A percentile compares a stretch with the other conserved stretches of the same genome.
Conservation (phyloP, 768 basidiomycete genomes). For the Amanita rubescens region DNA sequence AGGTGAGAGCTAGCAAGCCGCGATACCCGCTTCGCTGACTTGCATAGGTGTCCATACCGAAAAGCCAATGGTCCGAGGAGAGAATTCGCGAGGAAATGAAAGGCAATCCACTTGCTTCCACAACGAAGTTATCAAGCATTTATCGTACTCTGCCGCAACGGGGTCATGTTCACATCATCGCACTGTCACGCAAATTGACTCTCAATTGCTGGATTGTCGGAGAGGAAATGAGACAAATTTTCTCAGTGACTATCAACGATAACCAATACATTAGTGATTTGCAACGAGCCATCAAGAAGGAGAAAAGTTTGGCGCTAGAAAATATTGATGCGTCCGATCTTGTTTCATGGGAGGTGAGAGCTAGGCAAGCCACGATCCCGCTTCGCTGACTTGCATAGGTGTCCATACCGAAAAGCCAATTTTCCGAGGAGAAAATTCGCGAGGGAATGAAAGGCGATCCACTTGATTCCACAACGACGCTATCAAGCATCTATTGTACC, state of each 20-base stretch:
- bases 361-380: background rate
- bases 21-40: background rate
- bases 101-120: too few relatives aligned
- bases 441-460: too few relatives aligned
- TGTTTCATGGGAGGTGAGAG: background rate
- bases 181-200: too few relatives aligned
- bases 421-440: too few relatives aligned
- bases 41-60: background rate
- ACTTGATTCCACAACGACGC: too few relatives aligned
- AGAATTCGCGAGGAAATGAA: too few relatives aligned
- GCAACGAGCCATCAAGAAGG: background rate
- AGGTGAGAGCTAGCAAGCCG: background rate
- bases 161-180: too few relatives aligned
- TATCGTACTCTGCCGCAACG: too few relatives aligned
- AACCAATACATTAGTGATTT: background rate
- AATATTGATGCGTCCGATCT: background rate
- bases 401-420: background rate
- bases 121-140: too few relatives aligned
- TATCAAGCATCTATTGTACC: too few relatives aligned
- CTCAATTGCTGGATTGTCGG: too few relatives aligned
- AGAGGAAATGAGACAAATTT: too few relatives aligned
- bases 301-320: background rate
- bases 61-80: background rate
- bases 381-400: background rate
- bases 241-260: background rate